Percentiles rank a stretch among this genome's conserved stretches.
phyloP scores from a whole-genome alignment of 208 protist species.

The Ichthyophonus hoferi region DNA sequence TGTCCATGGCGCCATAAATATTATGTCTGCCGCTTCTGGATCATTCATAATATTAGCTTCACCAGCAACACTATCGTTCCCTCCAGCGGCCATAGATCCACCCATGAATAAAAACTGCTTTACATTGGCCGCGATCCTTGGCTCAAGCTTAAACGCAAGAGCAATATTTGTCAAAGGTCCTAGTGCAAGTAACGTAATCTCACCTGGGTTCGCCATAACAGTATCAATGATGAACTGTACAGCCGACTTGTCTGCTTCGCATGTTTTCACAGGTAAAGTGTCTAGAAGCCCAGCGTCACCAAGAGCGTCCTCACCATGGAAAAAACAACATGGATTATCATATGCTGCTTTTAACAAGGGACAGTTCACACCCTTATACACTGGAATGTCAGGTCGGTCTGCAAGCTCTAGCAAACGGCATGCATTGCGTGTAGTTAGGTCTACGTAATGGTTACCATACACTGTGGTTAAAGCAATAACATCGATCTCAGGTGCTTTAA shows the following conservation, averaged over 20 bases:
- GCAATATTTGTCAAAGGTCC: conserved; percentile 15
- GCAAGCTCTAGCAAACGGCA: not conserved
- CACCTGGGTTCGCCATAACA: not conserved
- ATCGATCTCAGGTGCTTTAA: conserved; percentile 8
- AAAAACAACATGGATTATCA: not conserved
- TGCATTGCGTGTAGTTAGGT: conserved; percentile 28
- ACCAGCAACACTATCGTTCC: not conserved
- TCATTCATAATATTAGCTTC: not conserved
- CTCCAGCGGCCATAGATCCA: not conserved
- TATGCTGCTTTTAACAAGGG: conserved; percentile 20
- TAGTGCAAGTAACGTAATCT: not conserved
- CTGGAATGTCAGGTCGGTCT: not conserved
- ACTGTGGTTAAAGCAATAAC: conserved; percentile 40
- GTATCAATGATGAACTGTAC: conserved; percentile 12
- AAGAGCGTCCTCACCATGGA: not conserved
- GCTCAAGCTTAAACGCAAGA: not conserved
- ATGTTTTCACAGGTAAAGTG: not conserved
- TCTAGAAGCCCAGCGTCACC: conserved; percentile 9
- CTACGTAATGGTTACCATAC: conserved; percentile 35
- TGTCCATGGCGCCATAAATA: not conserved
- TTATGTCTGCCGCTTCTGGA: not conserved
- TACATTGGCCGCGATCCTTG: not conserved
- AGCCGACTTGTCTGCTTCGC: not conserved
- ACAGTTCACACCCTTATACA: not conserved
- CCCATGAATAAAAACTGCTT: not conserved